Evolutionary conservation across 2,329 filamentous ascomycete genomes (phyloP), one percentile per base, ranked within the genome.

Genomic region (Chrysoporthe cubensis): DNA sequence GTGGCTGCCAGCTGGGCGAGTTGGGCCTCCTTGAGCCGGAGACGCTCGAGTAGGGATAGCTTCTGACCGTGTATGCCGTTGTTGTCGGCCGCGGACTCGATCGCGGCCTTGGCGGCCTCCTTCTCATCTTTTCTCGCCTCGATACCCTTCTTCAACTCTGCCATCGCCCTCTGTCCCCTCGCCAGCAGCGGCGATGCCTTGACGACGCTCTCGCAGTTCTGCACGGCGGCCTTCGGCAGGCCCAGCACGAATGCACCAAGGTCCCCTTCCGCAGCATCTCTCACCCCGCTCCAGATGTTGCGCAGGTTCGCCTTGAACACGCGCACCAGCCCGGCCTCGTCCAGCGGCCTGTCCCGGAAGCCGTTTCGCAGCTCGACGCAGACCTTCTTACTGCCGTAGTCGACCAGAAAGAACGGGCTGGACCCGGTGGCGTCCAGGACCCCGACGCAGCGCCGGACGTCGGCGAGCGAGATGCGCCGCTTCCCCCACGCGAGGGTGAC

Each of bases 401-500:
- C 83, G 40, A 80, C 77, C 11, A 87, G 74, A 52, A 52, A 70
- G 42, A 70, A 66, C 1, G 69, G 69, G n/a, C 62, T 60, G 13
- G 46, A 26, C 40, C 43, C 16, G 34, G 42, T 50, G 57, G 42
- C 43, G 14, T 81, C 80, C 73, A 90, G 83, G n/a, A 93, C 79
- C 61, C 89, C 90, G 32, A 94, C 78, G 70, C 90, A 86, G 69
- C 87, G 83, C 70, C 88, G 87, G 60, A 94, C 81, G 73, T 94
- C 91, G 52, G 88, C 86, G 0, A 86, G 79, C 0, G 83, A 85
- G 18, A 93, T 90, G 66, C 84, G 83, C 43, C 90, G 85, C 79
- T 91, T 93, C 68, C 90, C 90, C 91, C 91, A 94, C 48, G 89
- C 81, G 71, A 88, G 85, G 14, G 90, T 87, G 52, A 92, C 82